Evolutionary conservation across 2,329 filamentous ascomycete species (phyloP).

Genomic region (Penicillium rolfsii): DNA sequence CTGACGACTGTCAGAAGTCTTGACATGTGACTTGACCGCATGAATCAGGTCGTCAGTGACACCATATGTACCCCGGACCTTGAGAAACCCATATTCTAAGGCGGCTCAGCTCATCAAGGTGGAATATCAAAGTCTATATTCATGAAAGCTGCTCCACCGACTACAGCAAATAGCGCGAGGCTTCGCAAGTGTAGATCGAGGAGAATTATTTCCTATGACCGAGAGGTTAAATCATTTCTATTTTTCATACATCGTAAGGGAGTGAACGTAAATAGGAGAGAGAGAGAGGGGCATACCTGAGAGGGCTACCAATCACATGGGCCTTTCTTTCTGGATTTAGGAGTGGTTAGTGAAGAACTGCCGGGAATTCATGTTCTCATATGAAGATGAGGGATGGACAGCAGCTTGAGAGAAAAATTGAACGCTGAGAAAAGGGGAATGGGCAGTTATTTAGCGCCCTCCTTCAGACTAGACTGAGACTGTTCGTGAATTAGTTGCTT

Average conservation of each 20-base stretch:
- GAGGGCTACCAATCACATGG: not conserved
- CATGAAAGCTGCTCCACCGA: not conserved
- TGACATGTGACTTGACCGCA: not conserved
- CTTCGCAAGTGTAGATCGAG: not conserved
- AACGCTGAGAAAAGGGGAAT: not conserved
- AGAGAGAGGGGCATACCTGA: not conserved
- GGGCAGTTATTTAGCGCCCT: constrained; percentile 4
- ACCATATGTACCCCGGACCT: not conserved
- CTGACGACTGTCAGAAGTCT: not conserved
- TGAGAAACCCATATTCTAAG: not conserved
- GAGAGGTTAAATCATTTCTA: not conserved
- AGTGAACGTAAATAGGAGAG: not conserved
- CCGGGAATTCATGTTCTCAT: not conserved
- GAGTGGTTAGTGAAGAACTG: not conserved
- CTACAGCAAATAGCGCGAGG: not conserved
- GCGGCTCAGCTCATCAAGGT: not conserved
- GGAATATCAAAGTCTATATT: not conserved
- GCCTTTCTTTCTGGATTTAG: not conserved
- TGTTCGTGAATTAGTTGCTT: not conserved
- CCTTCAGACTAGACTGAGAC: not conserved
- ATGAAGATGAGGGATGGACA: not conserved
- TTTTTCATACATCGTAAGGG: not conserved
- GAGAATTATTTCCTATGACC: not conserved
- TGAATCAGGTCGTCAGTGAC: not conserved
- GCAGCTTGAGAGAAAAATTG: not conserved